Base-by-base conservation (phyloP, 108 stramenopile genomes). In the Nannochloropsis gaditana region DNA sequence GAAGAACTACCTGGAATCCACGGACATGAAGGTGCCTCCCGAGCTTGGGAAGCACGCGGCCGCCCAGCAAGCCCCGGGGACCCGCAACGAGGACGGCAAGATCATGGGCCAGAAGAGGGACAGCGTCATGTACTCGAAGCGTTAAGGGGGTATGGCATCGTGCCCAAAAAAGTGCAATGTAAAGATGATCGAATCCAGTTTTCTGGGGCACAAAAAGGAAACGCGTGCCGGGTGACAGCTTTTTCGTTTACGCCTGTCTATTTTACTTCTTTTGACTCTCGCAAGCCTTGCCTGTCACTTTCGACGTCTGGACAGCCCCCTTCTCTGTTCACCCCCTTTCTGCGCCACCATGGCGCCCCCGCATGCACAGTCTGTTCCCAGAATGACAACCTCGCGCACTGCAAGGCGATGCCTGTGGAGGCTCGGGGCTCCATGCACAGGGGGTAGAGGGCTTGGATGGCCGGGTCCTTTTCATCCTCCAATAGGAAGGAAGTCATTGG, bases 1-100 rank as follows among this genome's bases (percentile, higher is more conserved):
- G 79, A 83, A 86, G 84, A 44, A 44, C 45, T 91, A 92, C 81
- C 89, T 92, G 82, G 89, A 89, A 50, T 87, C 86, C 21, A 92
- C 91, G 5, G 90, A 87, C 44, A 43, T 82, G 45, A 44, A 44
- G 11, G 86, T 91, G 15, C 91, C 91, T 19, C 45, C 84, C 21
- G 88, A 92, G 82, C 87, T 92, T 17, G 86, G 84, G 43, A 84
- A 85, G 79, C 91, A 90, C 79, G 79, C 82, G 79, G 87, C 91
- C n/a, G 90, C 90, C 43, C 91, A 91, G 83, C 85, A 87, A 15
- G 82, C 87, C 17, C 84, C 83, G 79, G 87, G 87, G 31, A 79
- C 87, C 15, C 11, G 87, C 8, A 84, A 84, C 17, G 90, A 90
- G 42, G 88, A 90, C 44, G 90, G 90, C 4, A 43, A 85, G 31